Evolutionary conservation across 2,329 filamentous ascomycete genomes (phyloP), one percentile per base, ranked within the genome.

Genomic region (Herpotrichia juniperi): DNA sequence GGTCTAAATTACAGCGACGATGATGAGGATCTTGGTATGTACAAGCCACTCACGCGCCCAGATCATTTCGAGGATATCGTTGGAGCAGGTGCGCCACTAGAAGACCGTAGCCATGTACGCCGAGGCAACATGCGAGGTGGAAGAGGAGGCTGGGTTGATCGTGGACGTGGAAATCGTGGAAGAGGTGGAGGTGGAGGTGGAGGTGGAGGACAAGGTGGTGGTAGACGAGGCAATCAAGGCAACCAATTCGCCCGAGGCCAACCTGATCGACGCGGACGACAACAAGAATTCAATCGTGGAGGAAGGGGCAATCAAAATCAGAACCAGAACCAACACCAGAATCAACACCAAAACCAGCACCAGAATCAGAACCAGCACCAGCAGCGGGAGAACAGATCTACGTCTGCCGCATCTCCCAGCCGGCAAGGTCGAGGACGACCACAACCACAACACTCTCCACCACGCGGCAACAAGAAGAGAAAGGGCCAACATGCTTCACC

Each of bases 11-110:
- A 80, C 57, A 70, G 69, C 45, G 75, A 78, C 31, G 74, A 77
- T 21, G 74, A 77, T 37, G 74, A 77, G 21, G 72, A 73, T 19
- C 61, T 70, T 6, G 77, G 76, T 35, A 78, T 78, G 70, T 81
- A 80, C 62, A 78, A 70, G 30, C 78, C 78, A 6, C 69, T 81
- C 17, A 74, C 76, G 40, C 66, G 78, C 42, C 78, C 78, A 2
- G 75, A 78, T 34, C 76, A 79, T 49, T 75, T 80, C 39, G 72
- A 76, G 34, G 67, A 78, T 40, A 68, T 79, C 57, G 77, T 79
- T 61, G 70, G 72, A 17, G 72, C 71, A 34, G 69, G 67, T 28
- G 70, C 73, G 16, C 73, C 73, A 19, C 56, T 73, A 16, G 68
- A 72, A 59, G 63, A 72, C 47, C 61, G 71, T 16, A 74, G 69